Conservation (phyloP, 352 stramenopile species). For the Hyaloperonospora brassicae region DNA sequence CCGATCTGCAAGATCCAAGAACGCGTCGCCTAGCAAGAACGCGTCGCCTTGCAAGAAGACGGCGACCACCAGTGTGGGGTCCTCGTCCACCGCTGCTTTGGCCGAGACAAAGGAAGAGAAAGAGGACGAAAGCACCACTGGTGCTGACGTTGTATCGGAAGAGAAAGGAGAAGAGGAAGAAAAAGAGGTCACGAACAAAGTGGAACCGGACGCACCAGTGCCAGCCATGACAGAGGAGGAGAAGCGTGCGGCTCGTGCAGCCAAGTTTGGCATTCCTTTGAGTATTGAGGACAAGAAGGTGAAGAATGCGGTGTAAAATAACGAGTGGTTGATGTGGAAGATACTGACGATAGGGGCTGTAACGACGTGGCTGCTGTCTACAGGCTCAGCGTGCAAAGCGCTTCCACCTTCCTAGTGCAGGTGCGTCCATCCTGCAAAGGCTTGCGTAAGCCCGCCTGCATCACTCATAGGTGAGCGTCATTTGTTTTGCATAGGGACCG, state of each 20-base stretch:
- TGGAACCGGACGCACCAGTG: constrained; percentile 12
- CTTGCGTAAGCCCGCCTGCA: neutral
- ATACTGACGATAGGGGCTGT: neutral
- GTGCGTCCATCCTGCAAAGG: constrained; percentile 13
- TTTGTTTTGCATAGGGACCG: constrained; percentile 16
- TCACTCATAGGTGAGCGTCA: too few relatives aligned
- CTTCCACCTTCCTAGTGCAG: constrained; percentile 49
- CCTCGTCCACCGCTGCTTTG: neutral
- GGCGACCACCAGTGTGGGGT: constrained; percentile 3
- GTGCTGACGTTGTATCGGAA: constrained; percentile 6
- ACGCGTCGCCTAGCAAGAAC: constrained; percentile 20
- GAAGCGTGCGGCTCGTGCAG: constrained; percentile 66
- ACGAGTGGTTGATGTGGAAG: neutral
- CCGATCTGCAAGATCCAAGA: constrained; percentile 20
- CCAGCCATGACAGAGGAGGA: constrained; percentile 58
- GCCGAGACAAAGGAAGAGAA: constrained; percentile 15
- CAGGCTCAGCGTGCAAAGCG: constrained; percentile 72
- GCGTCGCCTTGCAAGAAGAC: constrained; percentile 20
- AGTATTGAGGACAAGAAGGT: constrained; percentile 76
- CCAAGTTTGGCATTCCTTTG: constrained; percentile 72
- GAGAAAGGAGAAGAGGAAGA: constrained; percentile 6
- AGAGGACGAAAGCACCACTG: constrained; percentile 11
- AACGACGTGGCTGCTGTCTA: constrained; percentile 2
- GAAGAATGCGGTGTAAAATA: neutral
- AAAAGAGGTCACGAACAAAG: constrained; percentile 2